Evolutionary conservation across 208 protist genomes (phyloP).

Genomic region (Leishmania tarentolae): DNA sequence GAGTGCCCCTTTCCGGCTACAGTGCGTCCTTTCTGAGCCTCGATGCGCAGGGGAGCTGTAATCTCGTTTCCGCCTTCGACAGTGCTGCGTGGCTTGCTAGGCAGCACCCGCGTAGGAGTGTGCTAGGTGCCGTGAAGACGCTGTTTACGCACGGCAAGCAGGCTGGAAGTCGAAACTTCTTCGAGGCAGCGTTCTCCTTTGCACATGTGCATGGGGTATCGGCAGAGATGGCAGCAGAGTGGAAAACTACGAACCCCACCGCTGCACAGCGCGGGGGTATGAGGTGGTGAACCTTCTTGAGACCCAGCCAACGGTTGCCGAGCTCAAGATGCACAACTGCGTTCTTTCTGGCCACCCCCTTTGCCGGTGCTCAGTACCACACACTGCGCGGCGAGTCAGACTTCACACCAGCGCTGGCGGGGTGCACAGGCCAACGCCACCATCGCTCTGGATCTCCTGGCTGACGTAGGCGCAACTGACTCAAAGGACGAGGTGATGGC

Average conservation of each 20-base stretch:
- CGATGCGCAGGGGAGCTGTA: constrained; percentile 26
- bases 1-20: constrained; percentile 31
- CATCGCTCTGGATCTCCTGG: constrained; percentile 21
- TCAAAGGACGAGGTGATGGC: constrained; percentile 8
- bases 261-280: constrained; percentile 17
- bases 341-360: constrained; percentile 38
- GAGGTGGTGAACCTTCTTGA: constrained; percentile 47
- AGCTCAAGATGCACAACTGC: constrained; percentile 24
- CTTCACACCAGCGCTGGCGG: constrained; percentile 21
- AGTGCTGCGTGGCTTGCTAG: constrained; percentile 42
- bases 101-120: constrained; percentile 29
- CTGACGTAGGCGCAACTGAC: constrained; percentile 16
- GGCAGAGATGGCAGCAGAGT: constrained; percentile 12
- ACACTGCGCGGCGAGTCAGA: constrained; percentile 28
- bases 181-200: constrained; percentile 27
- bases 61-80: constrained; percentile 28
- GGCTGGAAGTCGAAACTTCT: not conserved
- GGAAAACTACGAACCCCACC: constrained; percentile 5
- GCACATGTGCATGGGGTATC: constrained; percentile 29
- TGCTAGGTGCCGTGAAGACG: constrained; percentile 12
- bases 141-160: constrained; percentile 19
- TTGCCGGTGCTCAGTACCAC: constrained; percentile 36
- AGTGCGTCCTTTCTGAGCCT: constrained; percentile 37
- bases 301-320: constrained; percentile 9
- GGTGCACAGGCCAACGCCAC: constrained; percentile 38